phyloP scores from a whole-genome alignment of 441 rosid genomes.

The Pelargonium fulgidum region DNA sequence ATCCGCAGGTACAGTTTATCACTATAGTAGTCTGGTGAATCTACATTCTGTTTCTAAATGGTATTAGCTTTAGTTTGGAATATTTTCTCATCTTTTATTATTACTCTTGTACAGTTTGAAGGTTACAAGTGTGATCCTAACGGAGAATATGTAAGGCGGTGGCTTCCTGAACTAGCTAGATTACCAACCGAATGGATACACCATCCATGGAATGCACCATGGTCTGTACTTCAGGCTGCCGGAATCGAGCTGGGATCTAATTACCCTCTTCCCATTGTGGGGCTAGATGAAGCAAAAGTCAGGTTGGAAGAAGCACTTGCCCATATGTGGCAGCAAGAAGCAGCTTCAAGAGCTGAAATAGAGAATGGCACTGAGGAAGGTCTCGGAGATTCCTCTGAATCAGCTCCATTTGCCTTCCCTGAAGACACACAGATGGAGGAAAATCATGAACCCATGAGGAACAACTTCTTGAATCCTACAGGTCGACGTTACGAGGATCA shows the following conservation, averaged over 20 bases:
- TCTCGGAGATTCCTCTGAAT: constrained; percentile 83
- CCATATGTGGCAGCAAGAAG: constrained; percentile 90
- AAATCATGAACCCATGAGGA: constrained; percentile 50
- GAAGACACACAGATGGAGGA: constrained; percentile 80
- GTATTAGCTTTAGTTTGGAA: not conserved
- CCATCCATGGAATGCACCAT: constrained; percentile 98
- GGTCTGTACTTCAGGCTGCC: constrained; percentile 81
- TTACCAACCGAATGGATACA: constrained; percentile 99
- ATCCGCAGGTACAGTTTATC: constrained; percentile 60
- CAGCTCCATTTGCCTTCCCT: constrained; percentile 58
- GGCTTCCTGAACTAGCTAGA: constrained; percentile 97
- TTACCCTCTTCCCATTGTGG: constrained; percentile 81
- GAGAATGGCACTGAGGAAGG: constrained; percentile 96
- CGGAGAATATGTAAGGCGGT: constrained; percentile 89
- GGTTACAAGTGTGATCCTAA: constrained; percentile 87
- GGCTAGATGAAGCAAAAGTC: constrained; percentile 72
- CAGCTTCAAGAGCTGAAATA: constrained; percentile 83
- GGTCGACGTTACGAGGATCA: constrained; percentile 67
- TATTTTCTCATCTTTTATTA: constrained; percentile 11
- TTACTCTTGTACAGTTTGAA: constrained; percentile 48
- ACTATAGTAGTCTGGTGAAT: not conserved
- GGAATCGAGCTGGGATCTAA: constrained; percentile 96
- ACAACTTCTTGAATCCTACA: constrained; percentile 32
- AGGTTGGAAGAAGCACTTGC: constrained; percentile 82
- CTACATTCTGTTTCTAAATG: not conserved